These are phyloP conservation scores for Licmophora abbreviata DNA, from an alignment of 108 stramenopile species.

Conservation along the genomic window DNA sequence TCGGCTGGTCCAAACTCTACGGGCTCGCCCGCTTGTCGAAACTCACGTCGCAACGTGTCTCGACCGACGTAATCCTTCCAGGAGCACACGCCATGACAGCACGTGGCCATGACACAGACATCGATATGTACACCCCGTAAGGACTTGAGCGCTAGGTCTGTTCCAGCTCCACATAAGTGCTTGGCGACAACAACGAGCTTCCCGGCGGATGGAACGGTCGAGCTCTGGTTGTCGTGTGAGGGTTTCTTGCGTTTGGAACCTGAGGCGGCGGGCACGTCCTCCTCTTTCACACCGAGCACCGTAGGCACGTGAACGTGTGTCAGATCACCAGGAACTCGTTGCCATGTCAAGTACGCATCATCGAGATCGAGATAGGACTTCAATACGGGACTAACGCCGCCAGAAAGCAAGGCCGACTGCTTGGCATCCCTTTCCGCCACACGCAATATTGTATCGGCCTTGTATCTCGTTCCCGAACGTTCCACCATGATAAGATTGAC, in stretches of 20 bases:
- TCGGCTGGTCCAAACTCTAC: constrained; percentile 49
- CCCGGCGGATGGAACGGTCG: background rate
- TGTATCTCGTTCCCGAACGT: constrained; percentile 59
- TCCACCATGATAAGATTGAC: constrained; percentile 66
- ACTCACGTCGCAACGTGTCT: constrained; percentile 28
- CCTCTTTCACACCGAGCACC: constrained; percentile 3
- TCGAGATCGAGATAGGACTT: constrained; percentile 26
- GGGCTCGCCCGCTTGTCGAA: constrained; percentile 14
- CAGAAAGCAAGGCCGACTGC: constrained; percentile 3
- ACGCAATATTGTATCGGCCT: constrained; percentile 72
- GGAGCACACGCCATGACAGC: constrained; percentile 78
- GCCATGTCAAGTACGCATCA: constrained; percentile 38
- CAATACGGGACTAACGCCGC: no score
- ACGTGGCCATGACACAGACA: constrained; percentile 75
- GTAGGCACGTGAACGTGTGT: constrained; percentile 57
- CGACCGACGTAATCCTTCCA: constrained; percentile 80
- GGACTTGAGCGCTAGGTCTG: constrained; percentile 72
- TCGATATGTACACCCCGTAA: constrained; percentile 28
- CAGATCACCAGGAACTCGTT: constrained; percentile 65
- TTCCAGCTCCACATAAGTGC: constrained; percentile 74
- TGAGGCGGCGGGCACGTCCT: background rate
- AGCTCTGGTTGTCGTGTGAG: no score
- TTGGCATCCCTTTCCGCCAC: constrained; percentile 12
- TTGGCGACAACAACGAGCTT: constrained; percentile 65
- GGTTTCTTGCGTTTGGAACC: background rate